phyloP scores from a whole-genome alignment of 768 basidiomycete genomes.

The Kwoniella sp. region DNA sequence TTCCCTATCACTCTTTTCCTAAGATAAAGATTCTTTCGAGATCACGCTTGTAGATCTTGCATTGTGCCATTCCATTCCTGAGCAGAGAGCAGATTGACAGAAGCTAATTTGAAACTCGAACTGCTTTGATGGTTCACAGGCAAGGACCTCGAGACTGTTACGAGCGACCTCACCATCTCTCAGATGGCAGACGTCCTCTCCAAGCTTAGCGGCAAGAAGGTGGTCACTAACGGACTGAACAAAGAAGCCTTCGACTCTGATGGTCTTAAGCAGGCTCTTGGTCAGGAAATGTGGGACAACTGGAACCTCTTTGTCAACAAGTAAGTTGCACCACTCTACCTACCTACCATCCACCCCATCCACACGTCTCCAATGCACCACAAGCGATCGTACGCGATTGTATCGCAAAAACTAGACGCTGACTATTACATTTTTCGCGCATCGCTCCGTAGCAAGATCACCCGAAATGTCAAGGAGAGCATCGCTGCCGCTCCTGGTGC shows the following conservation, averaged over 20 bases:
- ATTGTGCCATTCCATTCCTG: background rate
- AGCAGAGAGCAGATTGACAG: no score
- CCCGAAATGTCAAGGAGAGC: constrained; percentile 9
- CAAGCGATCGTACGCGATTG: no score
- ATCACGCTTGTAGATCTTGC: no score
- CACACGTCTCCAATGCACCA: background rate
- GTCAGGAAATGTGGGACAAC: constrained; percentile 24
- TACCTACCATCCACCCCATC: background rate
- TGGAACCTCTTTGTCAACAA: constrained; percentile 15
- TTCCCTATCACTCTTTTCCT: no score
- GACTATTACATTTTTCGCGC: background rate
- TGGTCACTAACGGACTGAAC: constrained; percentile 19
- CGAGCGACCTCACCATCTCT: constrained; percentile 7
- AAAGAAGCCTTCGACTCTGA: constrained; percentile 23
- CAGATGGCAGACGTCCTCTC: constrained; percentile 24
- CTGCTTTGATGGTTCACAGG: no score
- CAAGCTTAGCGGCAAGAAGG: constrained; percentile 15
- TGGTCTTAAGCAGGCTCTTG: constrained; percentile 11
- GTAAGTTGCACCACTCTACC: no score
- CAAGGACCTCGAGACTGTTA: constrained; percentile 24
- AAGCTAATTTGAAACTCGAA: no score
- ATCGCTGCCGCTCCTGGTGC: background rate
- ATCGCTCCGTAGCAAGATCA: background rate
- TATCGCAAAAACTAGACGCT: background rate
- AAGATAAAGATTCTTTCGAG: no score